These are phyloP conservation scores for Cercophora samala DNA, from an alignment of 495 filamentous ascomycete species.

Conservation along the genomic window DNA sequence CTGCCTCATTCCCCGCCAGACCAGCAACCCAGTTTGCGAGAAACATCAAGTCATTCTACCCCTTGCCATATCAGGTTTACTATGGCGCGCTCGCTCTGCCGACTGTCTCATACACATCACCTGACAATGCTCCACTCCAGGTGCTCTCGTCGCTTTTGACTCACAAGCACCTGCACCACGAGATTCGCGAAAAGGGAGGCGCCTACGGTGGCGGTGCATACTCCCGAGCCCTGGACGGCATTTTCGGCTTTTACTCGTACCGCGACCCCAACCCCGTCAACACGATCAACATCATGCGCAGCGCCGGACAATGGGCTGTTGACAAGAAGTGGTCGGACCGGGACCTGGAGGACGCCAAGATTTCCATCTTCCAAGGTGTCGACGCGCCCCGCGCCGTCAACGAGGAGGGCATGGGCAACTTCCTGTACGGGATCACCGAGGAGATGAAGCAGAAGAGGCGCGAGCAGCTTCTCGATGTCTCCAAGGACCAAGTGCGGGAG, in stretches of 20 bases:
- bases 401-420: constrained; percentile 79
- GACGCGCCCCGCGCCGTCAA: constrained; percentile 89
- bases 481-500: constrained; percentile 70
- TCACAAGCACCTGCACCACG: constrained; percentile 93
- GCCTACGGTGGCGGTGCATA: constrained; percentile 94
- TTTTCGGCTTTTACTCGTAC: constrained; percentile 95
- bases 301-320: constrained; percentile 78
- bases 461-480: constrained; percentile 85
- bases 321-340: constrained; percentile 80
- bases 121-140: constrained; percentile 71
- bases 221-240: constrained; percentile 68
- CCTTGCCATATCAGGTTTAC: constrained; percentile 94
- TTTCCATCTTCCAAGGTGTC: constrained; percentile 92
- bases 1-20: constrained; percentile 37
- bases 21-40: constrained; percentile 32
- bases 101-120: constrained; percentile 79
- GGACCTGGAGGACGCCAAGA: constrained; percentile 92
- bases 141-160: constrained; percentile 92
- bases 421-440: constrained; percentile 78
- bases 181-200: constrained; percentile 96
- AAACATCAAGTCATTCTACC: constrained; percentile 77
- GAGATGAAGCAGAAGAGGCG: constrained; percentile 86
- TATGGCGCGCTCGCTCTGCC: constrained; percentile 78
- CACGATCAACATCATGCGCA: constrained; percentile 77
- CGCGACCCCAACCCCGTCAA: constrained; percentile 95